Percentiles rank a stretch among this genome's conserved stretches.
phyloP scores from a whole-genome alignment of 495 filamentous ascomycete species.

The Lentithecium fluviatile region DNA sequence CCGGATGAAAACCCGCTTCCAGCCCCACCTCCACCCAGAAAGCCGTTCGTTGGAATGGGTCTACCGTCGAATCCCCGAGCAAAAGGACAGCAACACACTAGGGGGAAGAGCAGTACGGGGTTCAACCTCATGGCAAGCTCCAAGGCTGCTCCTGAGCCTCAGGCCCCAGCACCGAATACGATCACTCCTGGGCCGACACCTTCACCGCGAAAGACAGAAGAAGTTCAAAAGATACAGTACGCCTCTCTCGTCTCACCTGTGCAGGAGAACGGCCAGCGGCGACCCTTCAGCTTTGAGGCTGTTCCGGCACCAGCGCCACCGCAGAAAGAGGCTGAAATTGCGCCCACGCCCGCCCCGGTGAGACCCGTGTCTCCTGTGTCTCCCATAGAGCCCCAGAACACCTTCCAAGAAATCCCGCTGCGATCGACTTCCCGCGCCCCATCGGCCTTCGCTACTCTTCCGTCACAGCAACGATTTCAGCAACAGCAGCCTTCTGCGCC shows the following conservation, averaged over 20 bases:
- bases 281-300: conserved; percentile 18
- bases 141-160: conserved; percentile 3
- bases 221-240: not conserved
- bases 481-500: not conserved
- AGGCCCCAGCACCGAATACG: conserved; percentile 6
- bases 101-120: conserved; percentile 33
- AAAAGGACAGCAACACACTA: conserved; percentile 8
- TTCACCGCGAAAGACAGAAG: not conserved
- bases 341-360: not conserved
- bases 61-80: conserved; percentile 20
- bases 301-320: not conserved
- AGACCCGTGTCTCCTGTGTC: conserved; percentile 13
- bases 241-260: conserved; percentile 5
- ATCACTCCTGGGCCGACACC: conserved; percentile 3
- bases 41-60: conserved; percentile 5
- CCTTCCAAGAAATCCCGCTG: not conserved
- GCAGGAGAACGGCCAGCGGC: not conserved
- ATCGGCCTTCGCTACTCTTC: no score
- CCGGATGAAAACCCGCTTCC: conserved; percentile 3
- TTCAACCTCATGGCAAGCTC: conserved; percentile 31
- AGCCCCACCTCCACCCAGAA: not conserved
- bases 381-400: conserved; percentile 7
- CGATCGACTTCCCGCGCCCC: conserved; percentile 5
- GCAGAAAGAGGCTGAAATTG: not conserved
- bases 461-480: not conserved